Evolutionary conservation across 73 alveolate species (phyloP), one percentile per base, ranked within the genome.

Genomic region (Symbiodinium natans): DNA sequence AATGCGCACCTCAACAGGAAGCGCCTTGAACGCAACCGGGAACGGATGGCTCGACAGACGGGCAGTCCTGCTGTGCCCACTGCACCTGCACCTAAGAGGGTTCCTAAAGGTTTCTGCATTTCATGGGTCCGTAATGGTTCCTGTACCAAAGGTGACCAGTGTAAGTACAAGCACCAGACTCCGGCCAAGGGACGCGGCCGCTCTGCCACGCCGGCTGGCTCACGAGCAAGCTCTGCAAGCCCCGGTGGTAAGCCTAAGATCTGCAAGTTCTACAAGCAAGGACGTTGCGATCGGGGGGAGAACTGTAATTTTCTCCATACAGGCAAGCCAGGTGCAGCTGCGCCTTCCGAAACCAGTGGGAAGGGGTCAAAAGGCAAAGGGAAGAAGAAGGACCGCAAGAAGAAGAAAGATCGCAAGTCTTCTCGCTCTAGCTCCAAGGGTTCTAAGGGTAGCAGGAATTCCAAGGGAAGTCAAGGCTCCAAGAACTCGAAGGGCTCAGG

Each of bases 11-110:
- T 80, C 27, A 7, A 2, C 36, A 33, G 88, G 88, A 36, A 33
- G 5, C 4, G 85, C 48, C 43, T 74, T 25, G 85, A 80, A 19
- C 38, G 34, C 88, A 80, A 80, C 34, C 88, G 88, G n/a, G 88
- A 39, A 33, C 88, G 59, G 46, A 17, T 75, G 29, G 86, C 86
- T 31, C 33, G 33, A 8, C 29, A 25, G 29, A 6, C 33, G 4
- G 41, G 48, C 13, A 59, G 36, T 38, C 21, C 63, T 25, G 13
- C 4, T 38, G 38, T 59, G 21, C 4, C 88, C 63, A 25, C 88
- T 11, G 63, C 88, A 38, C 63, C 88, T 19, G 63, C 25, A 33
- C 63, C 13, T 3, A 41, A 9, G 36, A 7, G 33, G 59, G 63
- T 38, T 5, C 54, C n/a, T 80, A 80, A 39, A 36, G 54, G 88